Percentiles rank a stretch among this genome's conserved stretches.
Evolutionary conservation across 2,329 filamentous ascomycete genomes (phyloP).

Genomic region (Neopestalotiopsis clavispora): DNA sequence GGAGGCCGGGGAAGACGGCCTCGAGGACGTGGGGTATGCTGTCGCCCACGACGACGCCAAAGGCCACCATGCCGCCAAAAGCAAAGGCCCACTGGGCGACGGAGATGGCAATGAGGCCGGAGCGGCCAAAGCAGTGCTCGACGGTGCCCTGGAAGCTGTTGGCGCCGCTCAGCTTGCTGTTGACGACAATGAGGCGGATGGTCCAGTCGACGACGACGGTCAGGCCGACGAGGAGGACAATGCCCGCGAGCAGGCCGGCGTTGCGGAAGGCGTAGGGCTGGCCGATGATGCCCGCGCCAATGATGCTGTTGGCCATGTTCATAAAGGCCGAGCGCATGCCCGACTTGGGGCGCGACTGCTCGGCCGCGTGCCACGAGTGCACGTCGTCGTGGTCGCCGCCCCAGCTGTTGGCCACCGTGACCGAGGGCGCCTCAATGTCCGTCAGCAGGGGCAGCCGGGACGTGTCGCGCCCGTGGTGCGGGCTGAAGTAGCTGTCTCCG

Average conservation of each 20-base stretch:
- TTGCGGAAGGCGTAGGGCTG: constrained; percentile 97
- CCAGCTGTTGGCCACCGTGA: constrained; percentile 65
- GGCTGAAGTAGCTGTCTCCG: constrained; percentile 28
- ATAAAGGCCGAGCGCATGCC: constrained; percentile 89
- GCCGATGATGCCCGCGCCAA: constrained; percentile 76
- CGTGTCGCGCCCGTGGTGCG: constrained; percentile 51
- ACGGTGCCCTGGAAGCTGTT: constrained; percentile 96
- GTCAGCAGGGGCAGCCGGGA: constrained; percentile 70
- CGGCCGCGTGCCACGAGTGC: constrained; percentile 55
- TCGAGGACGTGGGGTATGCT: constrained; percentile 89
- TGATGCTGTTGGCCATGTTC: constrained; percentile 99
- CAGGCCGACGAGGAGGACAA: constrained; percentile 76
- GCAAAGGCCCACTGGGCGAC: constrained; percentile 98
- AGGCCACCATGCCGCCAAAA: constrained; percentile 98
- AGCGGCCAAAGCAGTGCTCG: constrained; percentile 89
- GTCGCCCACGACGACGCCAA: constrained; percentile 96
- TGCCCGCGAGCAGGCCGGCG: constrained; percentile 82
- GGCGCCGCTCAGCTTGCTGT: constrained; percentile 93
- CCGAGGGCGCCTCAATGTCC: constrained; percentile 74
- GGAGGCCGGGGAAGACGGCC: constrained; percentile 80
- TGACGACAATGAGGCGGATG: constrained; percentile 94
- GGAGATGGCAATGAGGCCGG: constrained; percentile 85
- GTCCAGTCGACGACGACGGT: constrained; percentile 96
- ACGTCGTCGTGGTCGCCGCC: constrained; percentile 43
- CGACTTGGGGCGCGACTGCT: constrained; percentile 76